Percentiles rank a stretch among this genome's conserved stretches.
Conservation (phyloP, 1,139 yeast species). For the Sugiyamaella grinbergsii region DNA sequence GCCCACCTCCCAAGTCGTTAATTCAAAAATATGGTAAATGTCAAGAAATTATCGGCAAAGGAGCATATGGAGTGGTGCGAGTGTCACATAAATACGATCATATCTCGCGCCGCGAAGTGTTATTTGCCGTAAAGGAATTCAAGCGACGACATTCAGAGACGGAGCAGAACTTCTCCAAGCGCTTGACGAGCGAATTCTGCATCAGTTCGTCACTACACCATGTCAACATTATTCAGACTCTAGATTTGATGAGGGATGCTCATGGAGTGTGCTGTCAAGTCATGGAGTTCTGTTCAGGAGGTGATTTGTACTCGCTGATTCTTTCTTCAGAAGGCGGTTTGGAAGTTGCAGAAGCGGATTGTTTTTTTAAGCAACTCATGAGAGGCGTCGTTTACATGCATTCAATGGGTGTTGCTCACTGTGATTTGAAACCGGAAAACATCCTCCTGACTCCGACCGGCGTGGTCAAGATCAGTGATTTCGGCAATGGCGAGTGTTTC, state of each 20-base stretch:
- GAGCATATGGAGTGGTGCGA: constrained; percentile 83
- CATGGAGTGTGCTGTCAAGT: constrained; percentile 87
- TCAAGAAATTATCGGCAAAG: constrained; percentile 78
- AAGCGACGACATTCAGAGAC: constrained; percentile 58
- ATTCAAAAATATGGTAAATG: constrained; percentile 76
- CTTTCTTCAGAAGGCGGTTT: constrained; percentile 58
- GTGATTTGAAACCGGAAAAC: constrained; percentile 93
- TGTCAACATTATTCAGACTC: constrained; percentile 75
- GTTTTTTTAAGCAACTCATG: constrained; percentile 87
- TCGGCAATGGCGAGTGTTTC: constrained; percentile 93
- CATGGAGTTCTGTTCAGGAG: constrained; percentile 50
- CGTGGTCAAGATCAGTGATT: constrained; percentile 82
- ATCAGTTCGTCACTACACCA: constrained; percentile 78
- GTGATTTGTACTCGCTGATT: constrained; percentile 52
- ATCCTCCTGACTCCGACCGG: constrained; percentile 77
- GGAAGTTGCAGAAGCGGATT: constrained; percentile 87
- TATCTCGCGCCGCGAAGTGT: constrained; percentile 46
- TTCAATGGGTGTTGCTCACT: constrained; percentile 92
- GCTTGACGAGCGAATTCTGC: constrained; percentile 81
- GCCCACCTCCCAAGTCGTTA: constrained; percentile 42
- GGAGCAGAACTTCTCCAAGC: constrained; percentile 59
- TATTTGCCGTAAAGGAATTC: constrained; percentile 83
- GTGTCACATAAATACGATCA: constrained; percentile 59
- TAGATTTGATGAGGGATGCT: constrained; percentile 82
- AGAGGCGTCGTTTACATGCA: constrained; percentile 94